Evolutionary conservation across 306 rosid genomes (phyloP).

Genomic region (Astragalus membranaceus): DNA sequence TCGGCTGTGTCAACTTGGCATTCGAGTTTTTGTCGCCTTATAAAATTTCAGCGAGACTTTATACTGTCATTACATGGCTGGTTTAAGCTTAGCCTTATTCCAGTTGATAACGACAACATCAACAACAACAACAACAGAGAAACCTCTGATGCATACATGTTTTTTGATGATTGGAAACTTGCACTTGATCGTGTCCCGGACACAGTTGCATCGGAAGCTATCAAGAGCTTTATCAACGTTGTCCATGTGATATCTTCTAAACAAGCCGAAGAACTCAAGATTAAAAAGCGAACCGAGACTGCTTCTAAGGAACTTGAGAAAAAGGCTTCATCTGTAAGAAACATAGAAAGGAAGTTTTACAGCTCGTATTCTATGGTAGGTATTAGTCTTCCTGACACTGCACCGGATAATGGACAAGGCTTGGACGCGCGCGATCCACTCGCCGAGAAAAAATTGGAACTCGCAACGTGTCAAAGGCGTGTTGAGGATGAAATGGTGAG

Average conservation of each 20-base stretch:
- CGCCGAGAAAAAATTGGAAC: slow-evolving; percentile 81
- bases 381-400: slow-evolving; percentile 76
- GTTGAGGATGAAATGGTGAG: slow-evolving; percentile 86
- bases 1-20: slow-evolving; percentile 88
- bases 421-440: slow-evolving; percentile 93
- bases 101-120: slow-evolving; percentile 52
- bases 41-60: slow-evolving; percentile 78
- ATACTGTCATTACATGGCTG: slow-evolving; percentile 73
- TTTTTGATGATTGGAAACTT: slow-evolving; percentile 94
- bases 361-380: slow-evolving; percentile 93
- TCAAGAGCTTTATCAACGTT: slow-evolving; percentile 85
- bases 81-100: slow-evolving; percentile 79
- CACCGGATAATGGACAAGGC: slow-evolving; percentile 53
- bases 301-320: slow-evolving; percentile 89
- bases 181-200: slow-evolving; percentile 97
- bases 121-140: slow-evolving; percentile 35
- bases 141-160: slow-evolving; percentile 51
- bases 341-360: slow-evolving; percentile 83
- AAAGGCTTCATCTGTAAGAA: slow-evolving; percentile 73
- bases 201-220: slow-evolving; percentile 93
- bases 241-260: slow-evolving; percentile 71
- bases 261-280: slow-evolving; percentile 81
- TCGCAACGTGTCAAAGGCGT: slow-evolving; percentile 75
- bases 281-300: slow-evolving; percentile 64
- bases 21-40: slow-evolving; percentile 77